Percentiles rank a stretch among this genome's conserved stretches.
Evolutionary conservation across 352 stramenopile genomes (phyloP).

Genomic region (Phytophthora megakarya): DNA sequence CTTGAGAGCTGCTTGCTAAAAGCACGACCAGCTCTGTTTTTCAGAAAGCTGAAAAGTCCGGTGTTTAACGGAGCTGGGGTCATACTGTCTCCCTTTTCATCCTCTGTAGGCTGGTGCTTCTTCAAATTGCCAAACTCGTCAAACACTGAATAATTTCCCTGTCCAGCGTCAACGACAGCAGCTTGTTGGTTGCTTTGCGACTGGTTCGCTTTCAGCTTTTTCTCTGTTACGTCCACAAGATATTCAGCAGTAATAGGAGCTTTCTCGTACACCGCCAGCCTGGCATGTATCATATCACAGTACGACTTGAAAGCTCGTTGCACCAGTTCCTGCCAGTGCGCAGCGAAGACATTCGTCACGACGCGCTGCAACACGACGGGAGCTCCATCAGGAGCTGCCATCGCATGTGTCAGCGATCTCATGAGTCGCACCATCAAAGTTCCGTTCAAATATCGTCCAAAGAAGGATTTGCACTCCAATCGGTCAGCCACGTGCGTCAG

Average conservation of each 20-base stretch:
- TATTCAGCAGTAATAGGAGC: slow-evolving; percentile 63
- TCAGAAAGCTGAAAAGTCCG: slow-evolving; percentile 77
- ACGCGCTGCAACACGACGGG: slow-evolving; percentile 62
- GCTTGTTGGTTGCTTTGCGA: slow-evolving; percentile 45
- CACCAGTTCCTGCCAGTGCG: slow-evolving; percentile 70
- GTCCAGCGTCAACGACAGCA: slow-evolving; percentile 58
- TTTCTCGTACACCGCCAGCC: slow-evolving; percentile 64
- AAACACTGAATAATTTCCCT: slow-evolving; percentile 70
- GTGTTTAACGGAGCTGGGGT: slow-evolving; percentile 51
- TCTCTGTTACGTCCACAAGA: slow-evolving; percentile 71
- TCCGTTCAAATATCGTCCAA: slow-evolving; percentile 64
- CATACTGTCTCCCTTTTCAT: slow-evolving; percentile 7
- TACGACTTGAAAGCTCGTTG: slow-evolving; percentile 62
- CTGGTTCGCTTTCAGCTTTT: slow-evolving; percentile 55
- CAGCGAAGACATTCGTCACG: slow-evolving; percentile 61
- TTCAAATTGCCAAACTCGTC: slow-evolving; percentile 86
- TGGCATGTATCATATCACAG: slow-evolving; percentile 61
- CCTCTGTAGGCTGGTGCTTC: slow-evolving; percentile 37
- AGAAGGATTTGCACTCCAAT: slow-evolving; percentile 64
- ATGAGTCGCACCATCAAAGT: slow-evolving; percentile 54
- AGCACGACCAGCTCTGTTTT: slow-evolving; percentile 66
- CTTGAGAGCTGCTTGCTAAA: slow-evolving; percentile 73
- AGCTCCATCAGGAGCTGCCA: slow-evolving; percentile 35
- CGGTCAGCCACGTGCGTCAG: slow-evolving; percentile 56
- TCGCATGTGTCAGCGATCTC: slow-evolving; percentile 51